Evolutionary conservation across 352 stramenopile genomes (phyloP).

Genomic region (Phytophthora colocasiae): DNA sequence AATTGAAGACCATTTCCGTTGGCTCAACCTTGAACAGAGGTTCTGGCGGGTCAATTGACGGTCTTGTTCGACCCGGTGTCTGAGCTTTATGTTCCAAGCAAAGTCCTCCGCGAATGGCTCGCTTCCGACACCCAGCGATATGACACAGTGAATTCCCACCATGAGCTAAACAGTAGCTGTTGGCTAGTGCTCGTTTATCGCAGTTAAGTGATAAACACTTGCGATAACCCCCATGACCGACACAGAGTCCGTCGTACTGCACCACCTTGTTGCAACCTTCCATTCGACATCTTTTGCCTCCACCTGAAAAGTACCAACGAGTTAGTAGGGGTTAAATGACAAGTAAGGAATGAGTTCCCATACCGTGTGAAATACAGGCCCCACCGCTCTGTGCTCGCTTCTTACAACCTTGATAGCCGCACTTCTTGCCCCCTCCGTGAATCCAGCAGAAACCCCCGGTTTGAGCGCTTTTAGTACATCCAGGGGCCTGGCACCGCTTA

Average conservation of each 20-base stretch:
- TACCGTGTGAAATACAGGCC: constrained; percentile 61
- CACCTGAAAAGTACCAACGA: constrained; percentile 29
- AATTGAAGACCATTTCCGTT: constrained; percentile 8
- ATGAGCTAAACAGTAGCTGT: constrained; percentile 54
- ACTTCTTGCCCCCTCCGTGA: constrained; percentile 72
- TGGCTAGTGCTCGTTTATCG: constrained; percentile 51
- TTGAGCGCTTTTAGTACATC: constrained; percentile 48
- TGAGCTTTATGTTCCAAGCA: constrained; percentile 46
- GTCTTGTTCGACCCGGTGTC: constrained; percentile 7
- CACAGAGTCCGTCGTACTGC: constrained; percentile 66
- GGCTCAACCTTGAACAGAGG: constrained; percentile 26
- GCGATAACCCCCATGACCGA: constrained; percentile 61
- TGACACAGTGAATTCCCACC: constrained; percentile 52
- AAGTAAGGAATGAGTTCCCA: neutral
- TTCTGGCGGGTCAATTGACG: constrained; percentile 21
- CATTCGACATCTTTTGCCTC: constrained; percentile 55
- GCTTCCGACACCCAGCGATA: constrained; percentile 40
- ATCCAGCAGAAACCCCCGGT: constrained; percentile 56
- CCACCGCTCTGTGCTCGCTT: constrained; percentile 66
- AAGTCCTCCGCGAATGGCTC: constrained; percentile 43
- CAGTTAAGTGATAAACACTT: constrained; percentile 59
- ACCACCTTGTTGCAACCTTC: constrained; percentile 65
- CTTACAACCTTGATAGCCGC: constrained; percentile 50
- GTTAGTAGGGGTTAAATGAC: constrained; percentile 5
- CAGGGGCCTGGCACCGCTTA: constrained; percentile 48